phyloP scores from a whole-genome alignment of 2,329 filamentous ascomycete genomes.

The Lachnellula arida region DNA sequence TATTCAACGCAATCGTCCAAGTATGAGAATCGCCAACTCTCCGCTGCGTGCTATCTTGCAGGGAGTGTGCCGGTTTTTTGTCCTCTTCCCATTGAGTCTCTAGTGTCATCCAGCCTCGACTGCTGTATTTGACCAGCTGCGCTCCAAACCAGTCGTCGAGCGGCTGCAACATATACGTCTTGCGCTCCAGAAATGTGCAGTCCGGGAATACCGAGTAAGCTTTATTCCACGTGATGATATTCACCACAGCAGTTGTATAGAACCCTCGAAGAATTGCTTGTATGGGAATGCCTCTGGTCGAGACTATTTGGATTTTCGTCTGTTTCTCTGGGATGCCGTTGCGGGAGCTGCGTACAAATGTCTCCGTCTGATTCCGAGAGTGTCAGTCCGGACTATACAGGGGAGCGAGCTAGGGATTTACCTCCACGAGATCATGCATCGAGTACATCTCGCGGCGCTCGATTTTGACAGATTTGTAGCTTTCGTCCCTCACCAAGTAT shows the following conservation, averaged over 20 bases:
- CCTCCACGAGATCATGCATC: not conserved
- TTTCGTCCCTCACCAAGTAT: not conserved
- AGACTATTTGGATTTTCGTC: not conserved
- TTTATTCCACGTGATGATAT: conserved; percentile 9
- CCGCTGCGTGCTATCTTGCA: not conserved
- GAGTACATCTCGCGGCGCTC: not conserved
- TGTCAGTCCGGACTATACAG: not conserved
- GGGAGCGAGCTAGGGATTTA: not conserved
- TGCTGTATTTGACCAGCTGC: not conserved
- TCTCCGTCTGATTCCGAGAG: not conserved
- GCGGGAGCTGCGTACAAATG: not conserved
- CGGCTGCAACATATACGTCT: not conserved
- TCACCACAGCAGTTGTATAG: conserved; percentile 1
- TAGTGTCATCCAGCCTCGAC: not conserved
- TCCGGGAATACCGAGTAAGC: conserved; percentile 11
- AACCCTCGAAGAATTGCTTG: conserved; percentile 4
- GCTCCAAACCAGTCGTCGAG: not conserved
- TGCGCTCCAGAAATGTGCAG: conserved; percentile 3
- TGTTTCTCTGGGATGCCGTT: not conserved
- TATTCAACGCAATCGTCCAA: conserved; percentile 1
- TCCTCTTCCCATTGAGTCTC: too few species aligned
- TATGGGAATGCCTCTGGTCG: not conserved
- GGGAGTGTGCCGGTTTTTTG: too few species aligned
- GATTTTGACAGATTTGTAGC: not conserved
- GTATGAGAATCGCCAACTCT: not conserved